Evolutionary conservation across 2,329 filamentous ascomycete genomes (phyloP).

Genomic region (Parastagonospora nodorum): DNA sequence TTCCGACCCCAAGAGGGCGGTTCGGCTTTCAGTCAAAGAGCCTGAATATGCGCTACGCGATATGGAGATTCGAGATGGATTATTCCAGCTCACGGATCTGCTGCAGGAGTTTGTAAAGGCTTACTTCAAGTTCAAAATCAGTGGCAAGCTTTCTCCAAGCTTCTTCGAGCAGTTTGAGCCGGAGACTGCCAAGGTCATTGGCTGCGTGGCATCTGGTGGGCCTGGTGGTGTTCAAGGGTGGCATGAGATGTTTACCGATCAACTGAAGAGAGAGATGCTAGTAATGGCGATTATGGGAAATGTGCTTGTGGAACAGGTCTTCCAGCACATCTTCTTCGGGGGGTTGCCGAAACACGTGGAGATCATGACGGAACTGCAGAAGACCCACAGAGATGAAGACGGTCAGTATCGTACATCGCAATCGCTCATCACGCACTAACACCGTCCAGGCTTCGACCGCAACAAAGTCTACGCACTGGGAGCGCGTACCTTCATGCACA

Average conservation of each 20-base stretch:
- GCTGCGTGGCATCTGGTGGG: constrained; percentile 30
- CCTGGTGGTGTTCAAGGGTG: constrained; percentile 27
- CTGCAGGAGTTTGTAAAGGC: constrained; percentile 20
- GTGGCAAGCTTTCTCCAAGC: not conserved
- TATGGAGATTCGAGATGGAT: constrained; percentile 30
- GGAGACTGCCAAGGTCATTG: constrained; percentile 31
- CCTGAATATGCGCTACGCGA: constrained; percentile 32
- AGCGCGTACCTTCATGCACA: constrained; percentile 8
- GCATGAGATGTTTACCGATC: constrained; percentile 28
- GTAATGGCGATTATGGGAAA: constrained; percentile 37
- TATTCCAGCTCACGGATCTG: constrained; percentile 19
- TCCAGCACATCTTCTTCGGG: constrained; percentile 33
- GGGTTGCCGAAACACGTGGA: constrained; percentile 8
- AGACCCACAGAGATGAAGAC: constrained; percentile 16
- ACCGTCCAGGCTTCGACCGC: constrained; percentile 24
- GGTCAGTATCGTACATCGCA: constrained; percentile 18
- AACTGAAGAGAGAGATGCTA: constrained; percentile 23
- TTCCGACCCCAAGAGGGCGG: not conserved
- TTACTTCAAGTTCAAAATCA: constrained; percentile 11
- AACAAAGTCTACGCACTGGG: constrained; percentile 14
- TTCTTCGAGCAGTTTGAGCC: constrained; percentile 10
- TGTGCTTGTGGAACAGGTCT: constrained; percentile 37
- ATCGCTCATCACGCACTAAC: constrained; percentile 1
- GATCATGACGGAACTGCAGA: constrained; percentile 12
- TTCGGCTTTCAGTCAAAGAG: constrained; percentile 8